phyloP scores from a whole-genome alignment of 2,329 filamentous ascomycete genomes.

The Fusarium setosum region DNA sequence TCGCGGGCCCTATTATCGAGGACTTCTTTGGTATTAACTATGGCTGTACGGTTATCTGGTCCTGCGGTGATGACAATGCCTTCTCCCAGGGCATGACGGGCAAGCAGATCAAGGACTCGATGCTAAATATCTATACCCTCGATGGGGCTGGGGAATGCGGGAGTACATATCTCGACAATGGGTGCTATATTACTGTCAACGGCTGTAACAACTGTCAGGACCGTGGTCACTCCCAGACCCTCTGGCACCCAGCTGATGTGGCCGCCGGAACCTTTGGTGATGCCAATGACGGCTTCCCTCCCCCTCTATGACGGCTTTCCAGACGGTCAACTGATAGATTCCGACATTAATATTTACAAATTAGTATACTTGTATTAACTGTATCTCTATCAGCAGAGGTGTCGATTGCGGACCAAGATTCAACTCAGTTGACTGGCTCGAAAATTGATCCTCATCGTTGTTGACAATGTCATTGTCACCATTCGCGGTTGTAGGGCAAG shows the following conservation, averaged over 20 bases:
- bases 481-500: too few relatives aligned
- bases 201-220: constrained; percentile 19
- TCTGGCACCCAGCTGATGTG: constrained; percentile 9
- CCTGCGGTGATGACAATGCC: constrained; percentile 9
- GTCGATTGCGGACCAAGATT: too few relatives aligned
- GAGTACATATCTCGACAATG: constrained; percentile 13
- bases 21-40: constrained; percentile 18
- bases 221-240: not conserved
- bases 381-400: too few relatives aligned
- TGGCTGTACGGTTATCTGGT: constrained; percentile 19
- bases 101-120: constrained; percentile 19
- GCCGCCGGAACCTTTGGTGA: not conserved
- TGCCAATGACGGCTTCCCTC: constrained; percentile 13
- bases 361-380: too few relatives aligned
- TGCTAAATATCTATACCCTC: constrained; percentile 16
- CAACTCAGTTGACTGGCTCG: too few relatives aligned
- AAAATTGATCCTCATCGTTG: too few relatives aligned
- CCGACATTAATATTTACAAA: too few relatives aligned
- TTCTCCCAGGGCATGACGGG: constrained; percentile 20
- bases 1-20: not conserved
- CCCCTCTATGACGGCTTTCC: too few relatives aligned
- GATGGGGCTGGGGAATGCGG: constrained; percentile 14
- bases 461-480: too few relatives aligned
- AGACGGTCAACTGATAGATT: too few relatives aligned
- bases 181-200: constrained; percentile 12